These are phyloP conservation scores for Serendipita sp. DNA, from an alignment of 768 basidiomycete genomes.

Conservation along the genomic window DNA sequence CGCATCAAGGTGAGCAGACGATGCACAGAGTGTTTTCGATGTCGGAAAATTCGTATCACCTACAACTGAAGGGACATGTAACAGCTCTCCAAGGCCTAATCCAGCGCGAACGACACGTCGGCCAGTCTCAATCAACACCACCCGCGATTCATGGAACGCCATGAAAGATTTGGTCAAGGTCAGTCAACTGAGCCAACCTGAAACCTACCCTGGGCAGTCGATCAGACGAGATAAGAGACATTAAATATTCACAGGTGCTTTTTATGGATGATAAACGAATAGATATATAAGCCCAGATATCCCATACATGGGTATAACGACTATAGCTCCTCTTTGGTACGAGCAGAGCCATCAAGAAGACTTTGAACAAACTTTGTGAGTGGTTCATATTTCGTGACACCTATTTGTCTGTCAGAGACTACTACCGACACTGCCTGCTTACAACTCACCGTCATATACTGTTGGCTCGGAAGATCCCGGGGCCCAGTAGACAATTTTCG, in stretches of 20 bases:
- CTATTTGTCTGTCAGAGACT: conserved; percentile 20
- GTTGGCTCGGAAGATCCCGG: conserved; percentile 37
- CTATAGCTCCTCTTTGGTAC: conserved; percentile 1
- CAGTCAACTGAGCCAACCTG: not conserved
- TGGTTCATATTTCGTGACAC: conserved; percentile 55
- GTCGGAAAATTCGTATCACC: conserved; percentile 18
- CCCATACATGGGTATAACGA: not conserved
- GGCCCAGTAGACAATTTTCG: conserved; percentile 59
- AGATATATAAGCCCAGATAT: not conserved
- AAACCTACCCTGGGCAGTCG: not conserved
- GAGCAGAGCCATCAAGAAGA: conserved; percentile 41
- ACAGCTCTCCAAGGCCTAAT: conserved; percentile 62
- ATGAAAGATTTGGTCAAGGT: conserved; percentile 7
- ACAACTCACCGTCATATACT: conserved; percentile 48
- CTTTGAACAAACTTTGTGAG: conserved; percentile 59
- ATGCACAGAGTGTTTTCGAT: conserved; percentile 4
- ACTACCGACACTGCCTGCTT: not conserved
- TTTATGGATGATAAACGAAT: not conserved
- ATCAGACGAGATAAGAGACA: not conserved
- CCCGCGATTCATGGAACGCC: conserved; percentile 61
- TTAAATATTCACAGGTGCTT: not conserved
- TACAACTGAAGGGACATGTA: conserved; percentile 61
- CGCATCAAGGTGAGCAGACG: not conserved
- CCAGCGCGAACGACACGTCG: conserved; percentile 57
- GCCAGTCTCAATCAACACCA: conserved; percentile 67